Evolutionary conservation across 768 basidiomycete species (phyloP), one percentile per base, ranked within the genome.

Genomic region (Coprinopsis sp.): DNA sequence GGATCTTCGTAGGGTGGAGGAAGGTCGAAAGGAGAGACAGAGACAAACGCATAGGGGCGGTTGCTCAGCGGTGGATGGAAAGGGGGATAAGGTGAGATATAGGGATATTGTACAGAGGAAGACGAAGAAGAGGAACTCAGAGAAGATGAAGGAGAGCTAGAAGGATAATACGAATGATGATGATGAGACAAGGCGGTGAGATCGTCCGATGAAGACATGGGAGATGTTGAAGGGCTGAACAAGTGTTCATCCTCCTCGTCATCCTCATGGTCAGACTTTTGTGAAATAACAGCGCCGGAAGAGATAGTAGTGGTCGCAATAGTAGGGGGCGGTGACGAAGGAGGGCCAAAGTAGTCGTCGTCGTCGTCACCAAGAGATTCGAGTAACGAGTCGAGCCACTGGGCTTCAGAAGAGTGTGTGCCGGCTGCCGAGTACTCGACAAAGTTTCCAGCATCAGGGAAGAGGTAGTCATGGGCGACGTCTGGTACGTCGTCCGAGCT

Each of bases 351-450:
- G 48, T 76, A 66, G 52, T 84, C 81, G 46, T 85, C 81, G 41
- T 83, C 82, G 48, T 79, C 82, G 59, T 86, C 85, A 51, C 74
- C 79, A 25, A 91, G 74, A 8, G 75, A 77, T 68, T 90, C 84
- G 55, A 91, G 63, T 44, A 91, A 68, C 29, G 87, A 85, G 64
- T 91, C 85, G 42, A 91, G 76, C 89, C 89, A 91, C 57, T 81
- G 76, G 44, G 80, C 81, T 64, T 92, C 88, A 14, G 83, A 81
- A 53, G 71, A 68, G 52, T 68, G 69, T 51, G 49, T 58, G 55
- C 67, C 63, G 43, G 70, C 45, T 33, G 60, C 50, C 50, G 53
- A 62, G 51, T 64, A 54, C 40, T 61, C 58, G 54, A 75, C 69
- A 52, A 83, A 68, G 50, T 78, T 74, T 63, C 76, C 78, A 47